Percentiles rank a stretch among this genome's conserved stretches.
phyloP scores from a whole-genome alignment of 2,329 filamentous ascomycete species.

The Penicillium olsonii region DNA sequence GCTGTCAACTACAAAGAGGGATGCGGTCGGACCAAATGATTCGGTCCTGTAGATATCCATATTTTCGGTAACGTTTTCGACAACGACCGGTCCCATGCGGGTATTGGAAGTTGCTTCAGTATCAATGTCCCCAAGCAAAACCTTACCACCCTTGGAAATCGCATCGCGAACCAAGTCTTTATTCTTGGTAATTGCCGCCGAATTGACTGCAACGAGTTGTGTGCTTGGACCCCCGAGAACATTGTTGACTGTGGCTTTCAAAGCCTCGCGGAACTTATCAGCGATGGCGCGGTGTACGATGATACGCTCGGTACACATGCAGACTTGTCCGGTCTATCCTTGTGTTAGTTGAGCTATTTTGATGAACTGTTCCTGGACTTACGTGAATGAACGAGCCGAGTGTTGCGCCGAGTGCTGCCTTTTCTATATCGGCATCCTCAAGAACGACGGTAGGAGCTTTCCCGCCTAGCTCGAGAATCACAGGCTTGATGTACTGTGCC shows the following conservation, averaged over 20 bases:
- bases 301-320: conserved; percentile 73
- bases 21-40: conserved; percentile 30
- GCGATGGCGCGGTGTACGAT: conserved; percentile 52
- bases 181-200: conserved; percentile 42
- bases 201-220: background rate
- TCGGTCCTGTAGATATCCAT: conserved; percentile 28
- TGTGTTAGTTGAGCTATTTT: background rate
- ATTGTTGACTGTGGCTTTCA: conserved; percentile 7
- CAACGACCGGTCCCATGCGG: conserved; percentile 5
- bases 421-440: conserved; percentile 60
- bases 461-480: conserved; percentile 62
- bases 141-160: conserved; percentile 53
- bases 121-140: conserved; percentile 24
- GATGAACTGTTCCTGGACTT: conserved; percentile 4
- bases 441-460: conserved; percentile 64
- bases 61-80: conserved; percentile 7
- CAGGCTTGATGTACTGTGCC: conserved; percentile 60
- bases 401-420: conserved; percentile 31
- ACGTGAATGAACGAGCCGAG: conserved; percentile 23
- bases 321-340: conserved; percentile 67
- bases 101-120: background rate
- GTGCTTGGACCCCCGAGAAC: conserved; percentile 31
- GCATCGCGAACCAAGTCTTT: conserved; percentile 53
- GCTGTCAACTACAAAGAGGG: conserved; percentile 24
- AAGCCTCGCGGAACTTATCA: conserved; percentile 45